Evolutionary conservation across 805 yeast genomes (phyloP).

Genomic region (Saturnispora serradocipensis): DNA sequence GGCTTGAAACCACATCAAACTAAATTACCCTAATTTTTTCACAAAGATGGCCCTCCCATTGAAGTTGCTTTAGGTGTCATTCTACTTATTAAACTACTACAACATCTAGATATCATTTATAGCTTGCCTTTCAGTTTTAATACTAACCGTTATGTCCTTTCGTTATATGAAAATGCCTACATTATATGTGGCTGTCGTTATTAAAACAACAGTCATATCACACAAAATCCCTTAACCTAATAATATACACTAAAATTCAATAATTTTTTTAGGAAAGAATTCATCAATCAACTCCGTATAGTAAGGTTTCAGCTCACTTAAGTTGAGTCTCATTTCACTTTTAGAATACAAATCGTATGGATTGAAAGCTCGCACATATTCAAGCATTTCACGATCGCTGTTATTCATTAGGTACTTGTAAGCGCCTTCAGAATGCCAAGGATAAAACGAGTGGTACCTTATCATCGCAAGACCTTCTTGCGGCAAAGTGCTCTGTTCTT

Average conservation of each 20-base stretch:
- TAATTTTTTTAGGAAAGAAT: constrained; percentile 46
- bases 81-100: not conserved
- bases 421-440: constrained; percentile 68
- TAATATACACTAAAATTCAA: constrained; percentile 38
- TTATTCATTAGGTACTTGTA: constrained; percentile 56
- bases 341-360: constrained; percentile 64
- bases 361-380: constrained; percentile 58
- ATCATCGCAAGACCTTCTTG: constrained; percentile 66
- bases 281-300: constrained; percentile 58
- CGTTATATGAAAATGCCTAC: no score
- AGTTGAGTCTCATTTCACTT: constrained; percentile 38
- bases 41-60: not conserved
- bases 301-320: constrained; percentile 46
- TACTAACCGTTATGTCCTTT: not conserved
- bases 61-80: not conserved
- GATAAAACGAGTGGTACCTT: constrained; percentile 65
- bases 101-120: not conserved
- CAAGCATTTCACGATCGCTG: constrained; percentile 49
- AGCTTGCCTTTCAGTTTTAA: not conserved
- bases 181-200: not conserved
- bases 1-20: constrained; percentile 7
- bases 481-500: constrained; percentile 53
- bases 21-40: not conserved
- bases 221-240: not conserved
- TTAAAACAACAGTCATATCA: not conserved